Evolutionary conservation across 1,284 basidiomycete species (phyloP).

Genomic region (Irpex lacteus): DNA sequence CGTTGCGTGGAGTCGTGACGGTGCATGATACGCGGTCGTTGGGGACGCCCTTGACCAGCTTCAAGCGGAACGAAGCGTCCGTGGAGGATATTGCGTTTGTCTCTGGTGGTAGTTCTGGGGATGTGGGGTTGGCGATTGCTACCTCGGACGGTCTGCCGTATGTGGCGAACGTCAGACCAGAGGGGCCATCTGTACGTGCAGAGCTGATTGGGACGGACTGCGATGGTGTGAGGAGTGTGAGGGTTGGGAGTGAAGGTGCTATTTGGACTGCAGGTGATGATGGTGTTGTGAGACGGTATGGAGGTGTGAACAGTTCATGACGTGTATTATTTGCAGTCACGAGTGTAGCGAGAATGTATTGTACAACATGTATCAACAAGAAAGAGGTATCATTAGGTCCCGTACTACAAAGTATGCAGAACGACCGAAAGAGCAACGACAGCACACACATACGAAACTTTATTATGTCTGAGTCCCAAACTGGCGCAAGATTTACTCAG

Average conservation of each 20-base stretch:
- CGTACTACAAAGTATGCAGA: background rate
- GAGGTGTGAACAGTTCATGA: background rate
- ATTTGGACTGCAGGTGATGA: constrained; percentile 65
- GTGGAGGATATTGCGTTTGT: constrained; percentile 54
- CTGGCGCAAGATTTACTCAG: background rate
- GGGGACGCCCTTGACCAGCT: constrained; percentile 37
- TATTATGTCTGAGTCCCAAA: too few species aligned
- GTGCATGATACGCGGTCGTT: constrained; percentile 55
- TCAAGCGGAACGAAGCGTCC: constrained; percentile 52
- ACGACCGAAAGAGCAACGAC: background rate
- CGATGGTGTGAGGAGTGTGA: constrained; percentile 42
- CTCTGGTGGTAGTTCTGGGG: constrained; percentile 13
- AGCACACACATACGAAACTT: too few species aligned
- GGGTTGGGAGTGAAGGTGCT: constrained; percentile 28
- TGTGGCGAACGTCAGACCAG: constrained; percentile 38
- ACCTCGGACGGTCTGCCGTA: constrained; percentile 59
- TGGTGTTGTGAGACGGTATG: constrained; percentile 50
- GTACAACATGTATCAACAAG: background rate
- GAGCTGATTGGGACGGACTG: constrained; percentile 53
- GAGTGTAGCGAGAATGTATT: background rate
- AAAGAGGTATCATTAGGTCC: background rate
- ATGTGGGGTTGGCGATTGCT: constrained; percentile 44
- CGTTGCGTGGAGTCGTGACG: constrained; percentile 55
- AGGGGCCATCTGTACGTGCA: constrained; percentile 35
- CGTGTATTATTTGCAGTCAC: background rate